Percentiles rank a stretch among this genome's conserved stretches.
Evolutionary conservation across 768 basidiomycete species (phyloP).

Genomic region (Pleurotus eryngii): DNA sequence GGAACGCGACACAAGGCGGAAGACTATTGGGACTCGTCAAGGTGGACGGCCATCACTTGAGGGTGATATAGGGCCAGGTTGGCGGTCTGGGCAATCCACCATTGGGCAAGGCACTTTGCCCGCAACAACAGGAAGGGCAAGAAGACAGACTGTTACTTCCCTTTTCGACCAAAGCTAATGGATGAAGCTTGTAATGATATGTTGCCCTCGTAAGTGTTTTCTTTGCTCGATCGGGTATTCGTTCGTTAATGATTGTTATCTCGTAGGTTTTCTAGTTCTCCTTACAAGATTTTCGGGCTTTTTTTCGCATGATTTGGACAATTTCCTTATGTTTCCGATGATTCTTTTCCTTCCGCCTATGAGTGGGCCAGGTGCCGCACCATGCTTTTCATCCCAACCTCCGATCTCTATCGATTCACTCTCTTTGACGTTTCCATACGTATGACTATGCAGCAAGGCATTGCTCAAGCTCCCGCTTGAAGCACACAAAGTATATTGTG

Average conservation of each 20-base stretch:
- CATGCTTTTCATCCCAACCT: background rate
- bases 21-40: conserved; percentile 34
- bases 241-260: background rate
- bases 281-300: background rate
- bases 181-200: background rate
- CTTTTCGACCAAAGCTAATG: conserved; percentile 1
- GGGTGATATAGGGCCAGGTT: background rate
- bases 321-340: background rate
- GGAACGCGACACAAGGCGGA: conserved; percentile 47
- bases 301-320: conserved; percentile 1
- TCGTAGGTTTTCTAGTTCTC: background rate
- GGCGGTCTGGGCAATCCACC: background rate
- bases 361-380: conserved; percentile 3
- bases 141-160: conserved; percentile 1
- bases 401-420: background rate
- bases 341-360: background rate
- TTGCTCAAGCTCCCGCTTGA: too few relatives aligned
- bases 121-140: background rate
- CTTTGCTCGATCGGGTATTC: background rate
- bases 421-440: background rate
- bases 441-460: background rate
- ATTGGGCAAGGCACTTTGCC: background rate
- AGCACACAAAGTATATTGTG: background rate
- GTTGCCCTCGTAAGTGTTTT: background rate
- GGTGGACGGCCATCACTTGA: conserved; percentile 24